These are phyloP conservation scores for Agrocybe pediades DNA, from an alignment of 768 basidiomycete species.

Conservation along the genomic window DNA sequence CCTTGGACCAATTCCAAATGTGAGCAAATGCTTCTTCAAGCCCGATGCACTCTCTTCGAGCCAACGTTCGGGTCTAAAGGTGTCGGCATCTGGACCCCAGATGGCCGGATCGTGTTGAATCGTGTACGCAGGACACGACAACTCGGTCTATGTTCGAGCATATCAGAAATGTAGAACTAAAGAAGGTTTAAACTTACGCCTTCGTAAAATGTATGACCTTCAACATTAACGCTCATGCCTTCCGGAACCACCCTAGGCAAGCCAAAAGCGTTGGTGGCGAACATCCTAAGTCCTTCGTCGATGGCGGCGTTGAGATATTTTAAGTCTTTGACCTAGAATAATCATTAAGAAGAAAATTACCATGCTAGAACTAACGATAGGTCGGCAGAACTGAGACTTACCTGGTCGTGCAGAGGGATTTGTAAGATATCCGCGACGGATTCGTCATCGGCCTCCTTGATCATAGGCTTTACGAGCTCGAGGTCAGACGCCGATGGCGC, in stretches of 20 bases:
- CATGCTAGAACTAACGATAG: not conserved
- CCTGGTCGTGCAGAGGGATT: constrained; percentile 4
- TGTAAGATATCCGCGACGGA: not conserved
- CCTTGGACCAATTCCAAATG: constrained; percentile 1
- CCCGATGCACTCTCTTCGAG: not conserved
- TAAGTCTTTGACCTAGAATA: not conserved
- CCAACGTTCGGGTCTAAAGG: constrained; percentile 3
- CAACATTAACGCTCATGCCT: not conserved
- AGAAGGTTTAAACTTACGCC: not conserved
- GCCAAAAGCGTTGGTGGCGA: constrained; percentile 4
- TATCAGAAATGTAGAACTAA: not conserved
- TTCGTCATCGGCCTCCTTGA: not conserved
- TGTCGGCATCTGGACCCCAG: constrained; percentile 3
- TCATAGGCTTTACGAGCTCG: not conserved
- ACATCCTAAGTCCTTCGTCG: constrained; percentile 6
- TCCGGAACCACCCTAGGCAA: constrained; percentile 1
- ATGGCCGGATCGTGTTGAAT: constrained; percentile 3
- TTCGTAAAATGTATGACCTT: constrained; percentile 2
- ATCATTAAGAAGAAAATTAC: not conserved
- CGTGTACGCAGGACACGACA: constrained; percentile 1
- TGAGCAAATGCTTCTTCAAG: constrained; percentile 6
- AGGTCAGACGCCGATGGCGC: not conserved
- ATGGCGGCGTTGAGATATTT: constrained; percentile 4
- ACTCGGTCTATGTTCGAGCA: not conserved
- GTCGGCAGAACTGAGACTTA: not conserved